phyloP scores from a whole-genome alignment of 2,329 filamentous ascomycete genomes.

The Botryosphaeria dothidea region DNA sequence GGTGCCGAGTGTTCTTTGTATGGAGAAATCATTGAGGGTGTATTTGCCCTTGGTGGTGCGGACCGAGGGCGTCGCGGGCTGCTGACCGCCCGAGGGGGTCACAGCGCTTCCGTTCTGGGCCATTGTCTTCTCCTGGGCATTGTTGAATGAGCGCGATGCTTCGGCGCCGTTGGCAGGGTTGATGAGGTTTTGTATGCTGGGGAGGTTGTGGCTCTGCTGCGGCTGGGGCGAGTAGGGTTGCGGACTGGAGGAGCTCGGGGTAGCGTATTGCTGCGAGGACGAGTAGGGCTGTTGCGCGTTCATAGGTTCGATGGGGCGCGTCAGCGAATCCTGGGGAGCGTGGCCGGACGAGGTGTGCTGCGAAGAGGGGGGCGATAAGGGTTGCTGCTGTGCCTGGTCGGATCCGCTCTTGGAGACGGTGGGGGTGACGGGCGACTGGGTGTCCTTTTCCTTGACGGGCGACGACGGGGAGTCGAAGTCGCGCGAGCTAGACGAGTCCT shows the following conservation, averaged over 20 bases:
- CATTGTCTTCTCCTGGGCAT: slow-evolving; percentile 23
- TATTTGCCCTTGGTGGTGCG: slow-evolving; percentile 96
- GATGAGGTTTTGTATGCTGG: slow-evolving; percentile 83
- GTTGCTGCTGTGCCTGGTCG: slow-evolving; percentile 27
- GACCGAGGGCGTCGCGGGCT: slow-evolving; percentile 31
- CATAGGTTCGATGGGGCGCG: slow-evolving; percentile 39
- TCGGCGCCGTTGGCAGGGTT: slow-evolving; percentile 54
- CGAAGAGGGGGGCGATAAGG: slow-evolving; percentile 10
- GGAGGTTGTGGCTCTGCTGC: slow-evolving; percentile 63
- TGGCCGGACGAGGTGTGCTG: slow-evolving; percentile 26
- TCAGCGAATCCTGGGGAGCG: slow-evolving; percentile 18
- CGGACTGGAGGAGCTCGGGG: slow-evolving; percentile 25
- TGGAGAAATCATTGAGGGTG: slow-evolving; percentile 83
- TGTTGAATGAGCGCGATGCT: slow-evolving; percentile 27
- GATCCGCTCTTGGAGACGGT: slow-evolving; percentile 33
- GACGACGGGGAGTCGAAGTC: slow-evolving; percentile 68
- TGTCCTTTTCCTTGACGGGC: slow-evolving; percentile 61
- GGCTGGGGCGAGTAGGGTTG: slow-evolving; percentile 14
- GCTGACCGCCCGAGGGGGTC: slow-evolving; percentile 37
- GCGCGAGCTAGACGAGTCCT: slow-evolving; percentile 68
- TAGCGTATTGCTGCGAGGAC: slow-evolving; percentile 32
- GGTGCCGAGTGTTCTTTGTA: slow-evolving; percentile 89
- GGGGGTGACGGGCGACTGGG: slow-evolving; percentile 32
- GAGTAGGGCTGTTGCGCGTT: slow-evolving; percentile 34
- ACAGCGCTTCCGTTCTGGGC: slow-evolving; percentile 39